Evolutionary conservation across 1,284 basidiomycete species (phyloP), one percentile per base, ranked within the genome.

Genomic region (Pisolithus thermaeus): DNA sequence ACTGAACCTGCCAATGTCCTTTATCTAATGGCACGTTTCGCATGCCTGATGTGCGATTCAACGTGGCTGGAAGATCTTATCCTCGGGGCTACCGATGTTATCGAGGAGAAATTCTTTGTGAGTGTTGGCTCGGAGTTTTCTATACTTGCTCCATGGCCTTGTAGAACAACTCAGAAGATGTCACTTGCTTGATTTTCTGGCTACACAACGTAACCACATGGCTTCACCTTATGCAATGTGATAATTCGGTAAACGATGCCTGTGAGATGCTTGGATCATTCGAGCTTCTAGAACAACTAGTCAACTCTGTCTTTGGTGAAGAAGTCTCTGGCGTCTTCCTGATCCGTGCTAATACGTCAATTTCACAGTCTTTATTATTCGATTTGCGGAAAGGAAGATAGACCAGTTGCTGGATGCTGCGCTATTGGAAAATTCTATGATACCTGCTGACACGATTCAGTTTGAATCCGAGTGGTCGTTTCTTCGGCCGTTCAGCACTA

Each of bases 381-480:
- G 96, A 46, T 87, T 92, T 55, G 87, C 90, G 6, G 96, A 99
- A 68, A 77, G 89, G 48, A 82, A 84, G 54, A 90, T 98, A 63
- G 95, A 98, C 68, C 78, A 83, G 50, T 73, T 97, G 35, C 77
- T 99, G 20, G 93, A 98, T 63, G 68, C 79, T 0, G 82, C 91
- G 1, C 73, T 99, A 50, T 77, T 99, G 52, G 94, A 98, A 52
- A 87, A 90, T 62, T 81, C 89, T 28, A 79, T 92, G 0, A 74
- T 88, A 14, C 83, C 89, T 1, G 85, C 83, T 55, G 87, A 90
- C 45, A 80, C 84, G 37, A 77, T 98, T 22, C 87, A 93, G 52
- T 99, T 97, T 62, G 93, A 97, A 69, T 93, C 92, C 8, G 96
- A 98, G 58, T 98, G 96, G 94, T 87, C 88, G 1, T 87, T 97